phyloP scores from a whole-genome alignment of 768 basidiomycete species.

The Macrolepiota albuminosa region DNA sequence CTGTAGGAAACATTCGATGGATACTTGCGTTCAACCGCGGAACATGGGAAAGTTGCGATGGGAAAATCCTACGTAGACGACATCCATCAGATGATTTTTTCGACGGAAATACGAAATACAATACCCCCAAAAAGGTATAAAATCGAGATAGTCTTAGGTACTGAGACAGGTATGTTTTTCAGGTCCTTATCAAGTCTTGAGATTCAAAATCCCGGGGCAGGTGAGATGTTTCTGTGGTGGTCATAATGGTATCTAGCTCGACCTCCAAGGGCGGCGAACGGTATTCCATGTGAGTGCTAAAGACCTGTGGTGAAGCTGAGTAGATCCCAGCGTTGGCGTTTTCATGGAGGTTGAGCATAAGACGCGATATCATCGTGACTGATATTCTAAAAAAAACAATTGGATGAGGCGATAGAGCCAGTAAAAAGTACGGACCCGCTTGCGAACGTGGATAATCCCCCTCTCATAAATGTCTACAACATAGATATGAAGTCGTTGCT shows the following conservation, averaged over 20 bases:
- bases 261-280: slow-evolving; percentile 5
- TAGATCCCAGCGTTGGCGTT: slow-evolving; percentile 32
- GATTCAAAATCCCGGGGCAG: not conserved
- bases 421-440: slow-evolving; percentile 33
- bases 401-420: not conserved
- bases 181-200: not conserved
- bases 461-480: slow-evolving; percentile 37
- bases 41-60: not conserved
- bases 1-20: not conserved
- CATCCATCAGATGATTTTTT: too few relatives aligned
- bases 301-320: slow-evolving; percentile 12
- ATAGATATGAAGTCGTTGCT: not conserved
- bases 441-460: slow-evolving; percentile 45
- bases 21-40: not conserved
- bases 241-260: slow-evolving; percentile 25
- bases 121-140: not conserved
- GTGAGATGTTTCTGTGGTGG: not conserved
- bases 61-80: not conserved
- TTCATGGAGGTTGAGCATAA: slow-evolving; percentile 52
- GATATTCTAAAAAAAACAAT: slow-evolving; percentile 31
- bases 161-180: not conserved
- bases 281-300: slow-evolving; percentile 19
- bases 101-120: not conserved
- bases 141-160: not conserved
- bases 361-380: slow-evolving; percentile 48